Evolutionary conservation across 805 yeast genomes (phyloP), one percentile per base, ranked within the genome.

Genomic region (Saccharomycopsis javanensis): DNA sequence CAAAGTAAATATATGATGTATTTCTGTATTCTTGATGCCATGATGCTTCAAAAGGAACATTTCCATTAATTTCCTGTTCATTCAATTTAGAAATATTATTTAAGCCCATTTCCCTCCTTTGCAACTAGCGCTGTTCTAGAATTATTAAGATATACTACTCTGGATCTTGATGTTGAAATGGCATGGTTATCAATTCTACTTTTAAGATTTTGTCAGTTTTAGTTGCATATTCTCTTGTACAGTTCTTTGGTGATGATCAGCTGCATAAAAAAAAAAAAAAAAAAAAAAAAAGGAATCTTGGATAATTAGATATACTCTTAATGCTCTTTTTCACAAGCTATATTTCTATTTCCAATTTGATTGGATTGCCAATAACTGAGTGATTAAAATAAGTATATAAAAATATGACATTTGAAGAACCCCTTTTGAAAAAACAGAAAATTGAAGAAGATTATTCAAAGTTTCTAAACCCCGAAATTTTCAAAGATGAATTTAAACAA

Each of bases 21-120:
- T 89, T 91, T 25, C 72, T 72, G 66, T 83, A 89, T 62, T 91
- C 96, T 59, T 81, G 76, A 67, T 92, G 98, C 98, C 98, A 92
- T 5, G 97, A 89, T 0, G 86, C 88, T 3, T 74, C 70, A 35
- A 77, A 75, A 0, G 85, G 69, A 0, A 82, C 77, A 13, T 83
- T 82, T 6, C 71, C 70, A n/a, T 77, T 78, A 16, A 90, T 73
- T 65, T 91, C 97, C 57, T 73, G 75, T 56, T 82, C 80, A 65
- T 82, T 89, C 54, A 87, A 77, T 50, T 72, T 72, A 62, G 81
- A 77, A 25, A 85, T 80, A n/a, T 69, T 42, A n/a, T 42, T 42
- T 18, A 42, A 11, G 23, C 13, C 28, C 48, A 42, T 42, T 42
- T 64, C n/a, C n/a, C n/a, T n/a, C n/a, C n/a, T n/a, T n/a, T n/a